Conservation (phyloP, 1,284 basidiomycete genomes). For the Inonotus obliquus region DNA sequence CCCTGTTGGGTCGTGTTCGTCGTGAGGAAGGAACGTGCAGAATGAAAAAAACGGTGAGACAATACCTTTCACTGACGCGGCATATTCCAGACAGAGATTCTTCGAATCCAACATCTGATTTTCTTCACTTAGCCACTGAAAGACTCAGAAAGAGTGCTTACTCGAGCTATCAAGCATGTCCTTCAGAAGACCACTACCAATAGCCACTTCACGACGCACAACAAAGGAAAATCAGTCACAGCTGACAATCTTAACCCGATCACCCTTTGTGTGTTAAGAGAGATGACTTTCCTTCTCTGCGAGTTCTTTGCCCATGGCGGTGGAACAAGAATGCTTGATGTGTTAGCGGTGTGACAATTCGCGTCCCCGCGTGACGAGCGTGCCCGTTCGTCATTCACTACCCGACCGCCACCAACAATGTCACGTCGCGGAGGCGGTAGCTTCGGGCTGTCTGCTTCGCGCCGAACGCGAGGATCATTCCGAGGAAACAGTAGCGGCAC, state of each 20-base stretch:
- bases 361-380: slow-evolving; percentile 3
- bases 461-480: slow-evolving; percentile 36
- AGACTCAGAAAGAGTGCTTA: background rate
- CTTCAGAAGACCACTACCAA: slow-evolving; percentile 52
- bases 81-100: slow-evolving; percentile 47
- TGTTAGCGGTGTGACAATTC: background rate
- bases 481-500: slow-evolving; percentile 43
- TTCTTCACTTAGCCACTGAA: background rate
- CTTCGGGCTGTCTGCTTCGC: slow-evolving; percentile 30
- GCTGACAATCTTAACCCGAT: slow-evolving; percentile 61
- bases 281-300: background rate
- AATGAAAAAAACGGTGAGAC: slow-evolving; percentile 10
- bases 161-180: slow-evolving; percentile 34
- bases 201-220: slow-evolving; percentile 50
- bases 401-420: slow-evolving; percentile 22
- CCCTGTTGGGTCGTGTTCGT: slow-evolving; percentile 35
- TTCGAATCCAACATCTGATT: slow-evolving; percentile 39
- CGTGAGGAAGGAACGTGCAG: background rate
- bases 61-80: slow-evolving; percentile 43
- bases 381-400: background rate
- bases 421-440: slow-evolving; percentile 28
- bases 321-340: background rate
- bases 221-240: slow-evolving; percentile 59
- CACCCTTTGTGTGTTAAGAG: slow-evolving; percentile 20
- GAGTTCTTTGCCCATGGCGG: background rate